A percentile compares a stretch with the other conserved stretches of the same genome.
phyloP scores from a whole-genome alignment of 805 yeast genomes.

The Ogataea siamensis region DNA sequence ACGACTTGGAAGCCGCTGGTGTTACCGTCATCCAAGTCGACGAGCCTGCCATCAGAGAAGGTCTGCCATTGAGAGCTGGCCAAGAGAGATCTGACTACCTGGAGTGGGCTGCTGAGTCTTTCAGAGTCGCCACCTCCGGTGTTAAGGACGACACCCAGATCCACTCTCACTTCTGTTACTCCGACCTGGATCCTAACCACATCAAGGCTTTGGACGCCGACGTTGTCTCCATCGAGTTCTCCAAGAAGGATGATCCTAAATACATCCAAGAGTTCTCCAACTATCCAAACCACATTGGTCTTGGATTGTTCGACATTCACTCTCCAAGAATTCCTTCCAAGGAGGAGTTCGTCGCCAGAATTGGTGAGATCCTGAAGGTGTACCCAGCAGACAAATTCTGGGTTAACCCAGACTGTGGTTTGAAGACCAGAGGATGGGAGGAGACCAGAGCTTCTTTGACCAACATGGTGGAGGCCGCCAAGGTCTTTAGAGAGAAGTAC shows the following conservation, averaged over 20 bases:
- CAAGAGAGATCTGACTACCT: constrained; percentile 94
- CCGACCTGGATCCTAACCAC: constrained; percentile 98
- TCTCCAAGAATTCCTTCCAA: constrained; percentile 99
- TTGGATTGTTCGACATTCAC: constrained; percentile 98
- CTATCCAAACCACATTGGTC: constrained; percentile 99
- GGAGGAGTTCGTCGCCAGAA: constrained; percentile 93
- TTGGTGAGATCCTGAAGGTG: constrained; percentile 89
- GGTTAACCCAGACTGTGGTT: constrained; percentile 99
- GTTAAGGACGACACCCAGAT: constrained; percentile 93
- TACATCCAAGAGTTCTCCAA: constrained; percentile 96
- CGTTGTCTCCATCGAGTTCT: constrained; percentile 98
- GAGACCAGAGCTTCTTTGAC: constrained; percentile 94
- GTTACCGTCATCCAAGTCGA: constrained; percentile 97
- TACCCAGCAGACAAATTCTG: constrained; percentile 98
- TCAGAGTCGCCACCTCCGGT: constrained; percentile 99
- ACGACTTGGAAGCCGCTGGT: constrained; percentile 98
- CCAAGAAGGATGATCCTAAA: constrained; percentile 98
- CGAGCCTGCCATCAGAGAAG: constrained; percentile 99
- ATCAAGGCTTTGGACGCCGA: constrained; percentile 99
- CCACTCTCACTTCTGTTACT: constrained; percentile 99
- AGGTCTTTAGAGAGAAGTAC: constrained; percentile 69
- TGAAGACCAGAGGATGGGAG: constrained; percentile 99
- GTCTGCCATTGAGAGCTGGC: constrained; percentile 98
- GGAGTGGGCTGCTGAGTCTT: constrained; percentile 98
- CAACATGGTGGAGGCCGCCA: constrained; percentile 99